A percentile compares a stretch with the other conserved stretches of the same genome.
phyloP scores from a whole-genome alignment of 2,329 filamentous ascomycete genomes.

The Arachnomyces sp. region DNA sequence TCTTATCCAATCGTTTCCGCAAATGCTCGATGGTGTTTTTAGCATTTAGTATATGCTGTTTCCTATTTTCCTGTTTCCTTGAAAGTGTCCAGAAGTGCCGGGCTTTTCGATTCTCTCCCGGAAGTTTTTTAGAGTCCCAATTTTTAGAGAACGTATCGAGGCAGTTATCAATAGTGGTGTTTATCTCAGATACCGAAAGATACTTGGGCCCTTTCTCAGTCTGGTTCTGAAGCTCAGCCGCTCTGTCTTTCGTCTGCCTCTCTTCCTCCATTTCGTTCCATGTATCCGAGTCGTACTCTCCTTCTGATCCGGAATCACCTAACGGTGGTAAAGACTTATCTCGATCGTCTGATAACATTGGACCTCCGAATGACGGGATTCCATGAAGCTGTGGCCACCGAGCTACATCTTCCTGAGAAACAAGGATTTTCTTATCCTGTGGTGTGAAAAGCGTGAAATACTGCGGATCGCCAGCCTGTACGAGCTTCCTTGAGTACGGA shows the following conservation, averaged over 20 bases:
- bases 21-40: constrained; percentile 37
- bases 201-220: constrained; percentile 13
- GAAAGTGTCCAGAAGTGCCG: constrained; percentile 55
- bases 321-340: constrained; percentile 44
- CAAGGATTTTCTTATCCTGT: constrained; percentile 16
- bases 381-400: constrained; percentile 22
- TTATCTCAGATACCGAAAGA: constrained; percentile 43
- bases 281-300: constrained; percentile 52
- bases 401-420: constrained; percentile 20
- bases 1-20: constrained; percentile 48
- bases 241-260: constrained; percentile 26
- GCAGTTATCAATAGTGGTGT: constrained; percentile 46
- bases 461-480: constrained; percentile 9
- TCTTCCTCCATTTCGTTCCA: constrained; percentile 57
- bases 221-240: constrained; percentile 1
- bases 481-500: constrained; percentile 17
- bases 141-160: constrained; percentile 43
- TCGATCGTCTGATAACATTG: too few relatives aligned
- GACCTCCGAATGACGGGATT: constrained; percentile 35
- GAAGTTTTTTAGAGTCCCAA: constrained; percentile 56
- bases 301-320: constrained; percentile 49
- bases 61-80: constrained; percentile 34
- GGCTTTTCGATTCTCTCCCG: constrained; percentile 50
- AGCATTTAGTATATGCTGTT: constrained; percentile 39
- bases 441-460: constrained; percentile 26